Evolutionary conservation across 2,329 filamentous ascomycete genomes (phyloP).

Genomic region (Diaporthe capsici): DNA sequence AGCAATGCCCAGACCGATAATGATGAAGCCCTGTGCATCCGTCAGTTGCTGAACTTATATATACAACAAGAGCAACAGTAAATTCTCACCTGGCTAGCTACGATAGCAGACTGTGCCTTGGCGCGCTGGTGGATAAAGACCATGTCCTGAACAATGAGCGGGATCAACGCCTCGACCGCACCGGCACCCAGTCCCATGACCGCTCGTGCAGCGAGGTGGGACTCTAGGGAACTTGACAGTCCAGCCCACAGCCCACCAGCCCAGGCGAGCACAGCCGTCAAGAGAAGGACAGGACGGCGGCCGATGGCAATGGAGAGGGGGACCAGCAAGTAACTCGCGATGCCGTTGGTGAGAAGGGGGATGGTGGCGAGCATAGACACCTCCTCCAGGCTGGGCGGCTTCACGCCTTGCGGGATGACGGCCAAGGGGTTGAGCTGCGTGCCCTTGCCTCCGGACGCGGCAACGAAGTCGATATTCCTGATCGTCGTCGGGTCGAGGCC

Average conservation of each 20-base stretch:
- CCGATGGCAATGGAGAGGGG: conserved; percentile 55
- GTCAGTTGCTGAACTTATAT: background rate
- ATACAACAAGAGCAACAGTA: background rate
- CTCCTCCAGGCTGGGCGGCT: conserved; percentile 48
- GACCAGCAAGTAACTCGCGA: conserved; percentile 54
- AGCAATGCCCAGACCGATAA: conserved; percentile 49
- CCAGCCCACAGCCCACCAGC: conserved; percentile 55
- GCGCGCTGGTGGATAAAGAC: conserved; percentile 57
- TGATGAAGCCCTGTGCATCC: conserved; percentile 47
- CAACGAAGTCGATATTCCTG: conserved; percentile 47
- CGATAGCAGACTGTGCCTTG: conserved; percentile 50
- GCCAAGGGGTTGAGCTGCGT: conserved; percentile 47
- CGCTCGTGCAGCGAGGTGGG: conserved; percentile 52
- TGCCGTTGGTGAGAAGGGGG: conserved; percentile 53
- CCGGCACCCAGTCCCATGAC: conserved; percentile 55
- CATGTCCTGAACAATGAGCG: conserved; percentile 56
- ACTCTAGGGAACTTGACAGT: conserved; percentile 48
- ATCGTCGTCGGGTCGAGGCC: conserved; percentile 51
- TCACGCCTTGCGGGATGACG: conserved; percentile 49
- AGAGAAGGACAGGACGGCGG: conserved; percentile 53
- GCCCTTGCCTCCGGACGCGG: conserved; percentile 44
- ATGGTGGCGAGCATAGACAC: conserved; percentile 52
- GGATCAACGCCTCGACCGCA: conserved; percentile 53
- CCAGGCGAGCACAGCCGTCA: conserved; percentile 52
- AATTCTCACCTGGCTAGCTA: conserved; percentile 44